Conservation (phyloP, 2,329 filamentous ascomycete species). For the Aschersonia sp. region DNA sequence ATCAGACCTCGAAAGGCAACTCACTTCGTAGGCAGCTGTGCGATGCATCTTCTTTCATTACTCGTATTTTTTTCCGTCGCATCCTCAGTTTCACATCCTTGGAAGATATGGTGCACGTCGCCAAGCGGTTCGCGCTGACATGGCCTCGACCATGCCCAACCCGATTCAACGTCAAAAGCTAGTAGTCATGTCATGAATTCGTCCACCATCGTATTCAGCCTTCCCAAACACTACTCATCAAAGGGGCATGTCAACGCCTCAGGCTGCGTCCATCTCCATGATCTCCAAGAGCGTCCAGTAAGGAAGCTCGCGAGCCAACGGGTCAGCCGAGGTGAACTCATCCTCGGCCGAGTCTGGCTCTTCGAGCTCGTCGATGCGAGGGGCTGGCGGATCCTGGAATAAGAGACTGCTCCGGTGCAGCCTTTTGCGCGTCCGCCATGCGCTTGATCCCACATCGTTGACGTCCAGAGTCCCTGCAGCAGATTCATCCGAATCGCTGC, state of each 20-base stretch:
- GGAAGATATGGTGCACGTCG: no score
- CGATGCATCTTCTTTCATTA: no score
- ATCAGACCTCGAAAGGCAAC: no score
- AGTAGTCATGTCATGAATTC: no score
- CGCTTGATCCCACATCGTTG: slow-evolving; percentile 29
- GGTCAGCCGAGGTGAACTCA: slow-evolving; percentile 22
- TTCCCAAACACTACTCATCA: no score
- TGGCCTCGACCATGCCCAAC: no score
- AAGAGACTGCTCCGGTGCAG: slow-evolving; percentile 31
- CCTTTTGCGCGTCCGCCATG: slow-evolving; percentile 30
- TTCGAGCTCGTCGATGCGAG: slow-evolving; percentile 37
- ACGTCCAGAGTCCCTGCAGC: slow-evolving; percentile 23
- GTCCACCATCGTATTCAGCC: no score
- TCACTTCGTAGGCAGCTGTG: no score
- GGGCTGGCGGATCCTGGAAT: slow-evolving; percentile 33
- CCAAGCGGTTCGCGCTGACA: no score
- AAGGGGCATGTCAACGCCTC: slow-evolving; percentile 1
- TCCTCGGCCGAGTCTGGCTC: slow-evolving; percentile 35
- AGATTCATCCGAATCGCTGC: slow-evolving; percentile 33
- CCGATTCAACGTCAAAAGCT: no score
- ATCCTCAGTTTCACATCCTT: no score
- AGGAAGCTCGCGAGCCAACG: slow-evolving; percentile 33
- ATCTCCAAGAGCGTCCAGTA: slow-evolving; percentile 31
- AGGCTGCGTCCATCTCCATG: slow-evolving; percentile 31
- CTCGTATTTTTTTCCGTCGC: no score